Evolutionary conservation across 352 stramenopile species (phyloP).

Genomic region (Globisporangium spinosum): DNA sequence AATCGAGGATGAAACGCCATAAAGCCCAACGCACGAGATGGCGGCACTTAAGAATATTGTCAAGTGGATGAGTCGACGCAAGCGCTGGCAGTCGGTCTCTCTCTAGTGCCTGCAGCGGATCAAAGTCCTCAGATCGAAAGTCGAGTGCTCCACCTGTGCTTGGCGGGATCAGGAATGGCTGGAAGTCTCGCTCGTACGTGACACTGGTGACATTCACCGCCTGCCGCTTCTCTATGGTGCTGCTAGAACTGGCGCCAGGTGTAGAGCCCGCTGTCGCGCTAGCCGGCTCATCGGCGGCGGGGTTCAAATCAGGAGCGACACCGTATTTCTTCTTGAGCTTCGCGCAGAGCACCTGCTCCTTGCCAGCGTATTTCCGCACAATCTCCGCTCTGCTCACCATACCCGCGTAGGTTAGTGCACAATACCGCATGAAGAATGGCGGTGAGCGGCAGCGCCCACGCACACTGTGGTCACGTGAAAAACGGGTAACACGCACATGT

Average conservation of each 20-base stretch:
- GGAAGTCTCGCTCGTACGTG: slow-evolving; percentile 39
- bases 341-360: slow-evolving; percentile 55
- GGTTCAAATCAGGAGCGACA: slow-evolving; percentile 35
- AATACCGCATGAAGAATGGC: background rate
- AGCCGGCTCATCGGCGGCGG: background rate
- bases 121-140: slow-evolving; percentile 47
- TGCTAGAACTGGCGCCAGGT: background rate
- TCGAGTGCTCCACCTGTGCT: slow-evolving; percentile 32
- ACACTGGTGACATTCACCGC: background rate
- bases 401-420: background rate
- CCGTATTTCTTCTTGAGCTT: slow-evolving; percentile 83
- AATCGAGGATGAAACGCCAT: too few relatives aligned
- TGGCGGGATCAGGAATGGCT: slow-evolving; percentile 19
- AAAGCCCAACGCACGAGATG: slow-evolving; percentile 37
- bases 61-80: slow-evolving; percentile 47
- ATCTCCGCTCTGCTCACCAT: slow-evolving; percentile 50
- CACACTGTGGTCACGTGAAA: background rate
- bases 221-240: background rate
- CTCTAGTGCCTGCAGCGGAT: slow-evolving; percentile 48
- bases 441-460: background rate
- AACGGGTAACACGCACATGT: slow-evolving; percentile 46
- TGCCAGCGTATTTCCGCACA: slow-evolving; percentile 58
- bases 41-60: slow-evolving; percentile 89
- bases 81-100: slow-evolving; percentile 16
- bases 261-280: background rate